A percentile compares a stretch with the other conserved stretches of the same genome.
Conservation (phyloP, 495 filamentous ascomycete genomes). For the Mytilinidion resinicola region DNA sequence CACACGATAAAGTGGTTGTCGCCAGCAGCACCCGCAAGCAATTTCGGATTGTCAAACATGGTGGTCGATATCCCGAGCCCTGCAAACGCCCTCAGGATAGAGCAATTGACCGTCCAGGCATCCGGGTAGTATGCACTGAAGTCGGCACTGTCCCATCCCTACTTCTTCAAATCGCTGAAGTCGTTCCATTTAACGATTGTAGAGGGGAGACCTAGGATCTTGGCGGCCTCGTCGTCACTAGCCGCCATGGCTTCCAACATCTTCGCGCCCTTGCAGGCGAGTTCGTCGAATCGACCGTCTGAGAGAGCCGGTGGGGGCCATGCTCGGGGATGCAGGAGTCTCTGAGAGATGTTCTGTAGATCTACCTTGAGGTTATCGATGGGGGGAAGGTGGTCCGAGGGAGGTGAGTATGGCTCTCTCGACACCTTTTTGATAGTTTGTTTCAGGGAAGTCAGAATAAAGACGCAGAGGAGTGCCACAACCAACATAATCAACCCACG, state of each 20-base stretch:
- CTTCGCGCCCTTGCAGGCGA: background rate
- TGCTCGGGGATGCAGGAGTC: background rate
- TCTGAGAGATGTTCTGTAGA: background rate
- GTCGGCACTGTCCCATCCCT: background rate
- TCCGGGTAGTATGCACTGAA: background rate
- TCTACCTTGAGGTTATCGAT: no score
- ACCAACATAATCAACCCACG: no score
- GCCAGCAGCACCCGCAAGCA: background rate
- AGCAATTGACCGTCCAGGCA: background rate
- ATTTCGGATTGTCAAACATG: background rate
- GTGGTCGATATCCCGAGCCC: background rate
- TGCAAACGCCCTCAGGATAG: background rate
- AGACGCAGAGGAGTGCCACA: background rate
- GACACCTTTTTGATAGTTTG: no score
- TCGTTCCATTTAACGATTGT: background rate
- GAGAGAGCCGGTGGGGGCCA: background rate
- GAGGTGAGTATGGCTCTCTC: no score
- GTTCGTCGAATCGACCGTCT: background rate
- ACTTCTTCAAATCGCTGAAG: background rate
- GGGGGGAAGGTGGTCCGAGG: no score
- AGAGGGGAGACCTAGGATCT: background rate
- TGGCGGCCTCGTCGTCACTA: conserved; percentile 2
- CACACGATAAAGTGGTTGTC: background rate
- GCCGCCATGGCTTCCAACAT: background rate
- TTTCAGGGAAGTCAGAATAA: no score